Conservation (phyloP, 1,139 yeast species). For the Geotrichum reessii region DNA sequence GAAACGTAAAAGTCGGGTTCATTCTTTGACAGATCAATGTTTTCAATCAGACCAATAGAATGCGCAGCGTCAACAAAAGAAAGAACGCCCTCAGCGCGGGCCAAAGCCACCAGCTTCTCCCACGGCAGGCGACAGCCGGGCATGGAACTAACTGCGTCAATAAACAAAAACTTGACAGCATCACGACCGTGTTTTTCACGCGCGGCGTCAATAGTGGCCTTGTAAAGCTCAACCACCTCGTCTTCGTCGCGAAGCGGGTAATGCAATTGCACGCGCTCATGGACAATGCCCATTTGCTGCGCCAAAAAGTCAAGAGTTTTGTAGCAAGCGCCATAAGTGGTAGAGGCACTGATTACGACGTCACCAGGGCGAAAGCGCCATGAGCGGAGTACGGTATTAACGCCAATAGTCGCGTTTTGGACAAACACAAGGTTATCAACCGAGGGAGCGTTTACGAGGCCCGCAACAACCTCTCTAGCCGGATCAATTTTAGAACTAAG, state of each 20-base stretch:
- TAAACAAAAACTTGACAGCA: constrained; percentile 43
- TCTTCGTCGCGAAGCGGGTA: constrained; percentile 47
- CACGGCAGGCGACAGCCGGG: constrained; percentile 62
- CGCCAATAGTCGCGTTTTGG: constrained; percentile 57
- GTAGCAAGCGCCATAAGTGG: constrained; percentile 55
- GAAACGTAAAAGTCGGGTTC: constrained; percentile 59
- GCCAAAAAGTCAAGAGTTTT: constrained; percentile 49
- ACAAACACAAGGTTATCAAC: constrained; percentile 45
- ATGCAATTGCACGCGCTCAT: constrained; percentile 42
- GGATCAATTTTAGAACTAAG: constrained; percentile 32
- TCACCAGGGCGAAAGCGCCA: constrained; percentile 52
- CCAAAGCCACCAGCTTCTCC: constrained; percentile 44
- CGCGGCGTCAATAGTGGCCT: constrained; percentile 30
- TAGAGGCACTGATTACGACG: constrained; percentile 45
- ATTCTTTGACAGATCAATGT: constrained; percentile 40
- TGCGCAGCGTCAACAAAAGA: constrained; percentile 73
- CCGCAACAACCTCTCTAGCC: constrained; percentile 37
- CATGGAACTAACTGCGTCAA: constrained; percentile 59
- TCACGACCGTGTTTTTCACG: constrained; percentile 19
- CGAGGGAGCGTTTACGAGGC: constrained; percentile 42
- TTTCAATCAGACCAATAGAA: constrained; percentile 51
- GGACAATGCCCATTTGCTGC: constrained; percentile 42
- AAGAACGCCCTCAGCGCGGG: constrained; percentile 45
- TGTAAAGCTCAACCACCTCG: constrained; percentile 44
- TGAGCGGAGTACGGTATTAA: constrained; percentile 54